Base-by-base conservation (phyloP, 441 rosid genomes). In the Populus hybrid region DNA sequence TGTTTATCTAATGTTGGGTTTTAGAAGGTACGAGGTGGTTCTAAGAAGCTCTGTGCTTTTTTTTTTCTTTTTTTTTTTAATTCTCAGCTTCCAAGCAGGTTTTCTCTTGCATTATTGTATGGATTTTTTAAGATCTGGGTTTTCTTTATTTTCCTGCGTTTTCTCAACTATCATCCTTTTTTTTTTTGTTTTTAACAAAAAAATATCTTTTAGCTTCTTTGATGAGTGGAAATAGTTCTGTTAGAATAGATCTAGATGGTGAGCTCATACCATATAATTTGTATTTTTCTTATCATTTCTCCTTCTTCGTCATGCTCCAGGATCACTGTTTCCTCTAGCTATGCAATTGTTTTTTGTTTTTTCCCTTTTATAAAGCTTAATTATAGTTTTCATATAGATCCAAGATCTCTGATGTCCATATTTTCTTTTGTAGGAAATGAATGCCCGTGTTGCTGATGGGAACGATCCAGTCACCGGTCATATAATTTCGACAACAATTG, bases 391-490 rank as follows among this genome's bases (percentile, higher is more conserved):
- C 7, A 53, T 53, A 53, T 53, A 18, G 21, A 53, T 53, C 61
- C 7, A 53, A 53, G 61, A 53, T 53, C 61, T 53, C 61, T 18
- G 61, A 53, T 53, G 21, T 38, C n/a, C 14, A 10, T 34, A 34
- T 81, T 64, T 5, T 82, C 4, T 30, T 30, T 85, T 84, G 73
- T 84, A 93, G 98, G 97, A 91, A 86, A 88, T 92, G 95, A 75
- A 91, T 11, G 89, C 94, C 12, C 87, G 92, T 67, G 94, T 90
- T 71, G 94, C 87, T 75, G 91, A 91, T 67, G 87, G 89, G 12
- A 92, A 93, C 74, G 94, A 90, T 79, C 90, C 90, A 16, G 97
- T 91, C 42, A 91, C 97, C 14, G 98, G 98, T 71, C 98, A 94
- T 77, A 93, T 94, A 19, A 94, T 94, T 64, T 90, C 97, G 42